Conservation (phyloP, 1,284 basidiomycete genomes). For the Xerocomus amazonicus region DNA sequence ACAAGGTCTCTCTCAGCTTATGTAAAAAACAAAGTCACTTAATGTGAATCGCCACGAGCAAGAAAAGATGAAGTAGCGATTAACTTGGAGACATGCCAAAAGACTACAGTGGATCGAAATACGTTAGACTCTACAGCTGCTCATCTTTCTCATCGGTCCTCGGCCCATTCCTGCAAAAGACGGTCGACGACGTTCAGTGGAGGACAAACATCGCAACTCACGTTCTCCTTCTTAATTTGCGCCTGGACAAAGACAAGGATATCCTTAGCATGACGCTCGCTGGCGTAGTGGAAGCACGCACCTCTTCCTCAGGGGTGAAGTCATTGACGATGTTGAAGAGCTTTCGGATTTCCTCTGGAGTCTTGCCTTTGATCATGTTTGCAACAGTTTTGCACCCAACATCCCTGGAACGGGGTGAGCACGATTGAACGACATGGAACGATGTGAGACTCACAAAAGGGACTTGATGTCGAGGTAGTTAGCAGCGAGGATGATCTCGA, state of each 20-base stretch:
- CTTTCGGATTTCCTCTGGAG: conserved; percentile 93
- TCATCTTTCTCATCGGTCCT: conserved; percentile 62
- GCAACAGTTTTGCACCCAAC: conserved; percentile 99
- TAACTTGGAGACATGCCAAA: conserved; percentile 25
- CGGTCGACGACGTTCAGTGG: conserved; percentile 6
- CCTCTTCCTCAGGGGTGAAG: conserved; percentile 99
- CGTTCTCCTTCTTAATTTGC: conserved; percentile 99
- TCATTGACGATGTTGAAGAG: conserved; percentile 98
- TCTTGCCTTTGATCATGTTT: conserved; percentile 99
- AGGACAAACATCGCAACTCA: conserved; percentile 38
- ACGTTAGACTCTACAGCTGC: conserved; percentile 27
- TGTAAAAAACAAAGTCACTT: conserved; percentile 23
- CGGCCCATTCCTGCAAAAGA: conserved; percentile 75
- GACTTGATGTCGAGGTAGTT: conserved; percentile 99
- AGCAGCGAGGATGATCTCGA: conserved; percentile 99
- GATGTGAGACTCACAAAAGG: conserved; percentile 67
- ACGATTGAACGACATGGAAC: neutral
- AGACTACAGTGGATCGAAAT: conserved; percentile 19
- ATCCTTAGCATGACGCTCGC: conserved; percentile 8
- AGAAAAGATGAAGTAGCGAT: conserved; percentile 3
- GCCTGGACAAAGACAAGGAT: conserved; percentile 48
- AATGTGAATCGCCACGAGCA: neutral
- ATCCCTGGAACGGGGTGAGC: conserved; percentile 54
- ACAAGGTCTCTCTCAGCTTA: conserved; percentile 17
- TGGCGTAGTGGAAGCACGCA: conserved; percentile 32